A percentile compares a stretch with the other conserved stretches of the same genome.
Evolutionary conservation across 768 basidiomycete genomes (phyloP).

Genomic region (Pulveroboletus sp.): DNA sequence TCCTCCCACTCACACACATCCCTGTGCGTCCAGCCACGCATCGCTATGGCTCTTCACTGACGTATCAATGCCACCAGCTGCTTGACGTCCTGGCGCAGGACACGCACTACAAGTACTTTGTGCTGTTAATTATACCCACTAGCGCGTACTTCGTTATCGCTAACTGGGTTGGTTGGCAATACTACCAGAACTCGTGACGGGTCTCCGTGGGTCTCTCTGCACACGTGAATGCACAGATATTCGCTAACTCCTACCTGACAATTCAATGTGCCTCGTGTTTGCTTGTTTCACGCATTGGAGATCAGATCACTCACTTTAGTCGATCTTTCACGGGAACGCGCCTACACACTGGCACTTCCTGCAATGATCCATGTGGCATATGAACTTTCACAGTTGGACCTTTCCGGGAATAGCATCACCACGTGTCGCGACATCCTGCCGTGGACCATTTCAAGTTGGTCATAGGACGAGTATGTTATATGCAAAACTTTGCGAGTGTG

Average conservation of each 20-base stretch:
- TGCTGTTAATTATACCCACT: conserved; percentile 73
- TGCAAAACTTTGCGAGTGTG: conserved; percentile 14
- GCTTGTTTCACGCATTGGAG: conserved; percentile 9
- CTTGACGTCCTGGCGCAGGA: conserved; percentile 65
- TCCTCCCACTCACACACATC: conserved; percentile 51
- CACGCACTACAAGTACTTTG: conserved; percentile 88
- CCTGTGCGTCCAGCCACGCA: conserved; percentile 41
- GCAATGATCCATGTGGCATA: conserved; percentile 21
- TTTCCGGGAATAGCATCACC: too few species aligned
- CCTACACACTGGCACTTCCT: conserved; percentile 17
- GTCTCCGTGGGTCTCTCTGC: background rate
- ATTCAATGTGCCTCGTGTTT: conserved; percentile 25
- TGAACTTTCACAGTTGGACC: too few species aligned
- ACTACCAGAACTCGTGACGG: conserved; percentile 80
- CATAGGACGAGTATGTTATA: background rate
- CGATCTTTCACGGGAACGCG: conserved; percentile 15
- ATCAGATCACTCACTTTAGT: conserved; percentile 18
- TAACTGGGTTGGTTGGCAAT: conserved; percentile 99
- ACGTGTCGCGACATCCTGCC: conserved; percentile 7
- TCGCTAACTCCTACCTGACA: too few species aligned
- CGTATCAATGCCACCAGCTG: conserved; percentile 40
- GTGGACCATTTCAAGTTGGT: background rate
- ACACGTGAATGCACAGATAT: too few species aligned
- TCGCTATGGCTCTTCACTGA: conserved; percentile 11
- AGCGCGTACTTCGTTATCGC: conserved; percentile 89